These are phyloP conservation scores for Sporobolomyces phaffii DNA, from an alignment of 768 basidiomycete species.

Conservation along the genomic window DNA sequence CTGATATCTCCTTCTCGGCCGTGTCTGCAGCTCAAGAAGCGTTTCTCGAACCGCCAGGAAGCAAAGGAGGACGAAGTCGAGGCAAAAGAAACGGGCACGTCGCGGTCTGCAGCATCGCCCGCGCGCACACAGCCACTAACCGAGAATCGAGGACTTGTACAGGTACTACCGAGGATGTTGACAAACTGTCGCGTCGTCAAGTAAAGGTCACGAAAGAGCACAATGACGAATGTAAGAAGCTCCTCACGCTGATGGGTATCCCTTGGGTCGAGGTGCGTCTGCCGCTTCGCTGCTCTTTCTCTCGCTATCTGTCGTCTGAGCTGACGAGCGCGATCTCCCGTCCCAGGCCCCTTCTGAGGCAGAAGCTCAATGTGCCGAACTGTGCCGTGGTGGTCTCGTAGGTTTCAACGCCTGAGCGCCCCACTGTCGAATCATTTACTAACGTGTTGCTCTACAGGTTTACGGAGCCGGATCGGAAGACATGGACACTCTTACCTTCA, in stretches of 20 bases:
- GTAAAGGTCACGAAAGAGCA: slow-evolving; percentile 94
- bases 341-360: slow-evolving; percentile 91
- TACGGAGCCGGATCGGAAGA: slow-evolving; percentile 98
- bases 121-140: too few relatives aligned
- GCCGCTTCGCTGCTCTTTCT: neutral
- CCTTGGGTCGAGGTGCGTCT: slow-evolving; percentile 77
- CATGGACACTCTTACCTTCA: slow-evolving; percentile 98
- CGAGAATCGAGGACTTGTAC: too few relatives aligned
- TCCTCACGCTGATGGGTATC: slow-evolving; percentile 92
- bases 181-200: slow-evolving; percentile 77
- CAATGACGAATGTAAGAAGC: slow-evolving; percentile 84
- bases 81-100: slow-evolving; percentile 80
- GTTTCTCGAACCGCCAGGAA: slow-evolving; percentile 82
- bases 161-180: slow-evolving; percentile 86
- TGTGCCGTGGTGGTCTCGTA: slow-evolving; percentile 91
- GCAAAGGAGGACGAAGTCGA: slow-evolving; percentile 93
- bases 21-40: slow-evolving; percentile 80
- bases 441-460: too few relatives aligned
- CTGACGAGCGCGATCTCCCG: neutral
- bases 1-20: neutral
- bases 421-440: too few relatives aligned
- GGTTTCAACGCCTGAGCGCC: too few relatives aligned
- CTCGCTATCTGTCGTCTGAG: neutral
- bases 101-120: too few relatives aligned
- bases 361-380: slow-evolving; percentile 96